Evolutionary conservation across 2,329 filamentous ascomycete genomes (phyloP).

Genomic region (Aspergillus quadricinctus): DNA sequence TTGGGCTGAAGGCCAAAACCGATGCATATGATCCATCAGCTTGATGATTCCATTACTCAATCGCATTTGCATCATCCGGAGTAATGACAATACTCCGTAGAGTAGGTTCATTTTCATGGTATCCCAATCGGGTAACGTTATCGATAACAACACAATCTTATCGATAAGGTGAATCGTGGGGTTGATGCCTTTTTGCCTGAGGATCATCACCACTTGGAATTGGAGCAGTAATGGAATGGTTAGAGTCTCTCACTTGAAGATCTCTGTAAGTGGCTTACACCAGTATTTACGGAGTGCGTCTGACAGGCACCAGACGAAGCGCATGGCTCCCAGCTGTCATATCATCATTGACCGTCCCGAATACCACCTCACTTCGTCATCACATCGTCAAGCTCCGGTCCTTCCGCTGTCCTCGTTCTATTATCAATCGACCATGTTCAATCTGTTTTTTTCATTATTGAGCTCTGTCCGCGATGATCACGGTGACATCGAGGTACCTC

Average conservation of each 20-base stretch:
- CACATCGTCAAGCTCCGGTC: conserved; percentile 6
- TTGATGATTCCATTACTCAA: too few species aligned
- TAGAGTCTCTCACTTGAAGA: neutral
- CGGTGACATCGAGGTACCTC: neutral
- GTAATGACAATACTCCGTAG: neutral
- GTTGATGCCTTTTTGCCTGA: neutral
- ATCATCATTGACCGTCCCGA: conserved; percentile 14
- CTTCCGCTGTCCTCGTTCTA: conserved; percentile 1
- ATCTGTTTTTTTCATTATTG: neutral
- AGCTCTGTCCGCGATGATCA: neutral
- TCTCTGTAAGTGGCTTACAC: neutral
- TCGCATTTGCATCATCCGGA: neutral
- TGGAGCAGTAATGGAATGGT: neutral
- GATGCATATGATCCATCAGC: neutral
- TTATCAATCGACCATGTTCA: neutral
- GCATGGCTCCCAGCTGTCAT: neutral
- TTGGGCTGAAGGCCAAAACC: too few species aligned
- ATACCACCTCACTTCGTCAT: conserved; percentile 12
- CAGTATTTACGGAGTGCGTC: neutral
- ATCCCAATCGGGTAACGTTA: neutral
- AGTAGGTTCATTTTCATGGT: too few species aligned
- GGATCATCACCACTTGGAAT: neutral
- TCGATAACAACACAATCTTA: neutral
- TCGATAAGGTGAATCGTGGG: neutral
- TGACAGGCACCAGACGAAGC: neutral